phyloP scores from a whole-genome alignment of 2,329 filamentous ascomycete species.

The Aquanectria penicillioides region DNA sequence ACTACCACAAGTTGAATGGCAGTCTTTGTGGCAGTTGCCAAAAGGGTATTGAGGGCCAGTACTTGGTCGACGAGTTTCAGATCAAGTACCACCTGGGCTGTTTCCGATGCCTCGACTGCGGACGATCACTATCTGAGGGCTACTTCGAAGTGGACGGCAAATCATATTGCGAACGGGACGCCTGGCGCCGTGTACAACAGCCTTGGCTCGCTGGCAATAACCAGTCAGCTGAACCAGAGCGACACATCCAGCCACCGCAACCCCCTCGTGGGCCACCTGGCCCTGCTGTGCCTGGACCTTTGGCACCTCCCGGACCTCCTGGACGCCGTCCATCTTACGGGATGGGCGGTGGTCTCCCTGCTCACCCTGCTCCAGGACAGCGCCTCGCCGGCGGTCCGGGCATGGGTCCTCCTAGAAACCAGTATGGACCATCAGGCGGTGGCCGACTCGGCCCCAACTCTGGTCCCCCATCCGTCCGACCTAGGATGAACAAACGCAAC shows the following conservation, averaged over 20 bases:
- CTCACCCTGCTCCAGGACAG: conserved; percentile 34
- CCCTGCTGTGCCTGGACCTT: conserved; percentile 18
- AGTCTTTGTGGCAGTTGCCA: conserved; percentile 85
- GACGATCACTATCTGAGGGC: conserved; percentile 77
- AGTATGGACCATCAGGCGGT: neutral
- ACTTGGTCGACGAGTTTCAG: conserved; percentile 81
- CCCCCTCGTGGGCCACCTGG: conserved; percentile 23
- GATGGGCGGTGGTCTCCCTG: conserved; percentile 33
- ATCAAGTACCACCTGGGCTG: conserved; percentile 89
- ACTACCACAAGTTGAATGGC: conserved; percentile 92
- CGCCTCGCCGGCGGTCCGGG: conserved; percentile 14
- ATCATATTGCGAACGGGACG: conserved; percentile 89
- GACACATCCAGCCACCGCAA: conserved; percentile 27
- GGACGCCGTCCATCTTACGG: neutral
- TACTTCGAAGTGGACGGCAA: conserved; percentile 89
- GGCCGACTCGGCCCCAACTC: conserved; percentile 45
- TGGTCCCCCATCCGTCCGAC: conserved; percentile 45
- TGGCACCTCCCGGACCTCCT: conserved; percentile 13
- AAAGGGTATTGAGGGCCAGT: conserved; percentile 91
- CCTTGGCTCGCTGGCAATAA: conserved; percentile 22
- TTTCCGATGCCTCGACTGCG: conserved; percentile 85
- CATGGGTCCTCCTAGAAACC: neutral
- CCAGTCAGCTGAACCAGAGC: conserved; percentile 17
- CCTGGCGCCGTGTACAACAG: conserved; percentile 65
- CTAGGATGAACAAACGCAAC: conserved; percentile 70